Evolutionary conservation across 441 rosid species (phyloP), one percentile per base, ranked within the genome.

Genomic region (Bocquillonia castaneifolia): DNA sequence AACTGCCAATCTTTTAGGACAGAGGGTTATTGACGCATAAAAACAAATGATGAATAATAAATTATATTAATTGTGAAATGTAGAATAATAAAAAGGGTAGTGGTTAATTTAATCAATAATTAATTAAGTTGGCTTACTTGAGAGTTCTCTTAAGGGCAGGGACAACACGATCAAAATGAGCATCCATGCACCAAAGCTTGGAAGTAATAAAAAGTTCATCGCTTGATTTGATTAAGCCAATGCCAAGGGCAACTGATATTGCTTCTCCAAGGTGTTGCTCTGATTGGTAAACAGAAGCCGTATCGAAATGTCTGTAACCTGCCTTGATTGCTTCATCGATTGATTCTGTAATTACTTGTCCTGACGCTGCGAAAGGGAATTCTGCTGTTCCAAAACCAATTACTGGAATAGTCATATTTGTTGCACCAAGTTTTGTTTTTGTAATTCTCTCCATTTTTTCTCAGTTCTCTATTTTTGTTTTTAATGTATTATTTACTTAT

Each of bases 161-260:
- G 6, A 58, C 22, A 31, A 68, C 72, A 40, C 22, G 40, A 34
- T 58, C 64, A 20, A 1, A 5, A 8, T 67, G 60, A 9, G 42
- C n/a, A 29, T 55, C 54, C 2, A 14, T 0, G 22, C 57, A 25
- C 57, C 58, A 60, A 13, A 69, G 66, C 72, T 60, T 69, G 8
- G 72, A 60, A 25, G 72, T 60, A 29, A 69, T 52, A 25, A 52
- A 69, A 6, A 69, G n/a, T 2, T 69, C 66, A 18, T 51, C 60
- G 0, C 67, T 36, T 13, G 59, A 51, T n/a, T 40, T 60, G 34
- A 60, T 3, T 0, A 69, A 28, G 17, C 72, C 72, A 40, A 54
- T 40, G 2, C 20, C 17, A 18, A 60, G 4, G 8, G 72, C 59
- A 25, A 50, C 72, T 37, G 59, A 29, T n/a, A 69, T 53, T 7